These are phyloP conservation scores for Lindgomyces ingoldianus DNA, from an alignment of 495 filamentous ascomycete genomes.

Conservation along the genomic window DNA sequence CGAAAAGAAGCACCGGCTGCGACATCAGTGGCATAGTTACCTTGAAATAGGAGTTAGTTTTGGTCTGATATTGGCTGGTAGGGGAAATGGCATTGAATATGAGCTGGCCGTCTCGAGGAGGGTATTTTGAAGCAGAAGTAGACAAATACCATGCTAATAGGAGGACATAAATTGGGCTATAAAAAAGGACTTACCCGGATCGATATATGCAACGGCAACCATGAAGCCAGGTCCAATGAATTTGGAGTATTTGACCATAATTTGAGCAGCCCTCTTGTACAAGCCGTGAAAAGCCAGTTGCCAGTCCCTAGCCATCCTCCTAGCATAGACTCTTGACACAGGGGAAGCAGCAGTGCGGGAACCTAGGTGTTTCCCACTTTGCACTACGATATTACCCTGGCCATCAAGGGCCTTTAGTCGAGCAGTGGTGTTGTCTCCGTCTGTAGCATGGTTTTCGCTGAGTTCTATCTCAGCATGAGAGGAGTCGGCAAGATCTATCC, in stretches of 20 bases:
- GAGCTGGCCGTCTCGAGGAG: not conserved
- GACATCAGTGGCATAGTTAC: constrained; percentile 82
- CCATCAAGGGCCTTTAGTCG: constrained; percentile 28
- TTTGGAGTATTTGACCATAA: constrained; percentile 63
- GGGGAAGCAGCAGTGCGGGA: not conserved
- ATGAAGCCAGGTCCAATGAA: constrained; percentile 89
- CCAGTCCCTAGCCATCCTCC: not conserved
- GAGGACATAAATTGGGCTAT: not conserved
- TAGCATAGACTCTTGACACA: not conserved
- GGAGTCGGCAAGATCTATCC: constrained; percentile 37
- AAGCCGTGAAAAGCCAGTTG: constrained; percentile 27
- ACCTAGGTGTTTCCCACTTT: constrained; percentile 22
- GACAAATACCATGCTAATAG: not conserved
- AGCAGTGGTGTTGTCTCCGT: constrained; percentile 8
- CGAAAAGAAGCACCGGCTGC: constrained; percentile 54
- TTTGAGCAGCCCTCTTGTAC: constrained; percentile 39
- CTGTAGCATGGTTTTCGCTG: constrained; percentile 1
- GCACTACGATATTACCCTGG: constrained; percentile 13
- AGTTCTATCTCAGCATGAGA: constrained; percentile 26
- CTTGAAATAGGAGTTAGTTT: constrained; percentile 39
- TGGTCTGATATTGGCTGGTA: no score
- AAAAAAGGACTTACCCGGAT: constrained; percentile 57
- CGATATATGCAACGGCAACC: constrained; percentile 77
- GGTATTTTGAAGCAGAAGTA: not conserved
- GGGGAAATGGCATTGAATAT: no score